Base-by-base conservation (phyloP, 2,329 filamentous ascomycete species). In the Biscogniauxia sp. region DNA sequence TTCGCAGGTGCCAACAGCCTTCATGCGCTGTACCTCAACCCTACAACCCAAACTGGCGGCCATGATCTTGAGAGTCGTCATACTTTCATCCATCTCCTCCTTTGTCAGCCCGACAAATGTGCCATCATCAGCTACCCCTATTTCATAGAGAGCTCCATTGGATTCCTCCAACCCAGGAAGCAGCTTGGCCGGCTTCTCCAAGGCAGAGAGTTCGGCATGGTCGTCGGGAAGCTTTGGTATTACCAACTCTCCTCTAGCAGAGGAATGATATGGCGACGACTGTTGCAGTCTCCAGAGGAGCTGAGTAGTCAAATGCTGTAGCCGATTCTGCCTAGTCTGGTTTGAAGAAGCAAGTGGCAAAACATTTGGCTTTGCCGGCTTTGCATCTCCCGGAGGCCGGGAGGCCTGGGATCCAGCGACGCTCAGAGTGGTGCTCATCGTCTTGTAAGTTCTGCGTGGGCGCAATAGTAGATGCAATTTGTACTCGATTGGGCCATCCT, bases 401-500 rank as follows among this genome's bases (percentile, higher is more conserved):
- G 71, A 67, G 70, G 71, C 28, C 54, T 70, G 73, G 19, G 73
- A 74, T 19, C 73, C 74, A 1, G 69, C 63, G 25, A 73, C 67
- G 20, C 65, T 65, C 20, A 65, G 59, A 3, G 73, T 80, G 1
- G 92, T 96, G 66, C 87, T 93, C 73, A 88, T 88, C 32, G 82
- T 84, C 41, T 82, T 83, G 74, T 93, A 96, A 6, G 84, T 86
- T 63, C 92, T 85, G 60, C 94, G 84, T 17, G 90, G 88, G 41
- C 93, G 87, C 56, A 97, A 79, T 6, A 98, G 82, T 5, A 99
- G 80, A 76, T 98, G 95, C 51, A 99, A 79, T 75, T 99, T 99
- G 78, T 99, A 99, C 77, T 99, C 95, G 0, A 92, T 96, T 19
- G 95, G 93, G 0, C 95, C 95, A 64, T 96, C 89, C 72, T 98